Conservation (phyloP, 2,329 filamentous ascomycete genomes). For the Trichoderma endophyticum region DNA sequence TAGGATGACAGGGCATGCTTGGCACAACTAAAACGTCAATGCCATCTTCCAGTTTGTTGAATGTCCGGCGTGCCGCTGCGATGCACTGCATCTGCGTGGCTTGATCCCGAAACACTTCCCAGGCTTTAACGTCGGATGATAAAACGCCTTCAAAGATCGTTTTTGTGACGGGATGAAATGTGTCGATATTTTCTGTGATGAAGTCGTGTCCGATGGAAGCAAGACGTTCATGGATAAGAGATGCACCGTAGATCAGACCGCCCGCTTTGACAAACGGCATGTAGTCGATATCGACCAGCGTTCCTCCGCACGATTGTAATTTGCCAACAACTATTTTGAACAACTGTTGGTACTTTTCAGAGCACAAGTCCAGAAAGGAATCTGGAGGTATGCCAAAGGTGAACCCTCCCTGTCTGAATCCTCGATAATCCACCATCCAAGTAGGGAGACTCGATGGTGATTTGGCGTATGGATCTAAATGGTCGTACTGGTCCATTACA, state of each 20-base stretch:
- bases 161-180: neutral
- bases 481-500: neutral
- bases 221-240: slow-evolving; percentile 6
- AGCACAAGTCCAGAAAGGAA: neutral
- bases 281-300: neutral
- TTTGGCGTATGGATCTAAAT: slow-evolving; percentile 6
- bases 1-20: neutral
- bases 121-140: neutral
- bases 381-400: neutral
- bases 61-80: neutral
- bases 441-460: neutral
- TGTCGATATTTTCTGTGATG: neutral
- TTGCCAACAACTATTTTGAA: neutral
- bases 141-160: neutral
- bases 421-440: slow-evolving; percentile 5
- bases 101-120: slow-evolving; percentile 6
- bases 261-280: neutral
- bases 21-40: slow-evolving; percentile 10
- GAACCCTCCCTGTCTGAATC: neutral
- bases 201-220: slow-evolving; percentile 7
- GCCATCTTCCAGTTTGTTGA: neutral
- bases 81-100: slow-evolving; percentile 1
- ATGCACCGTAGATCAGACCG: slow-evolving; percentile 2
- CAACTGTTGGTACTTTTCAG: neutral
- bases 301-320: neutral